Conservation (phyloP, 805 yeast species). For the Monosporozyma servazzii region DNA sequence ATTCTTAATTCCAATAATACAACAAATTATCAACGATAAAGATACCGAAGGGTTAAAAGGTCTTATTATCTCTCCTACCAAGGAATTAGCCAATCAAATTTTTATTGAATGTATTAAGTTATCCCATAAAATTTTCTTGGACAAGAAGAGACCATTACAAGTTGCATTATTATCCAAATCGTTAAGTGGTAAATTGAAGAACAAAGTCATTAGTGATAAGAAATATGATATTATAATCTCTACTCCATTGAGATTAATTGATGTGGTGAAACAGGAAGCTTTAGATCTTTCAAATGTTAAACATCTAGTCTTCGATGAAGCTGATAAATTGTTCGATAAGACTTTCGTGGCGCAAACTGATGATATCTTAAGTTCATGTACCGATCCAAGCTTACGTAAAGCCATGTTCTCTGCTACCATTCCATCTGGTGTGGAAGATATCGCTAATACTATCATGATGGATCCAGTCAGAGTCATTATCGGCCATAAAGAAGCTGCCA, state of each 20-base stretch:
- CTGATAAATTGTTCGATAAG: conserved; percentile 83
- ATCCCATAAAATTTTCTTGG: conserved; percentile 33
- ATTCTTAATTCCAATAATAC: conserved; percentile 69
- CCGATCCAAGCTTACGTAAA: conserved; percentile 43
- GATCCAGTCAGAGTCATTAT: conserved; percentile 81
- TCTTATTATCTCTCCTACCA: conserved; percentile 83
- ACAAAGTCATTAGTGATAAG: conserved; percentile 46
- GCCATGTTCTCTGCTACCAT: conserved; percentile 92
- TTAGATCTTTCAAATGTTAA: conserved; percentile 59
- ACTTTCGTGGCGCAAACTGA: conserved; percentile 89
- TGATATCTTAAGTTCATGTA: conserved; percentile 46
- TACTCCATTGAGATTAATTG: conserved; percentile 84
- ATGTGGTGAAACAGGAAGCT: conserved; percentile 53
- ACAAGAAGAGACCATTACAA: conserved; percentile 41
- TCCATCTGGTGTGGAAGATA: conserved; percentile 84
- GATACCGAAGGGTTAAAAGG: conserved; percentile 49
- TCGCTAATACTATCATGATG: conserved; percentile 75
- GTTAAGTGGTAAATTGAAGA: conserved; percentile 55
- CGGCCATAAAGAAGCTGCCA: conserved; percentile 92
- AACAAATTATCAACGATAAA: conserved; percentile 27
- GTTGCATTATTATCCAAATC: conserved; percentile 64
- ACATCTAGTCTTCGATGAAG: conserved; percentile 84
- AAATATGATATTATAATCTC: conserved; percentile 75
- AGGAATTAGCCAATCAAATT: conserved; percentile 85
- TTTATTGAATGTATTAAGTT: conserved; percentile 56